Conservation (phyloP, 2,329 filamentous ascomycete species). For the Didymella arachidicola region DNA sequence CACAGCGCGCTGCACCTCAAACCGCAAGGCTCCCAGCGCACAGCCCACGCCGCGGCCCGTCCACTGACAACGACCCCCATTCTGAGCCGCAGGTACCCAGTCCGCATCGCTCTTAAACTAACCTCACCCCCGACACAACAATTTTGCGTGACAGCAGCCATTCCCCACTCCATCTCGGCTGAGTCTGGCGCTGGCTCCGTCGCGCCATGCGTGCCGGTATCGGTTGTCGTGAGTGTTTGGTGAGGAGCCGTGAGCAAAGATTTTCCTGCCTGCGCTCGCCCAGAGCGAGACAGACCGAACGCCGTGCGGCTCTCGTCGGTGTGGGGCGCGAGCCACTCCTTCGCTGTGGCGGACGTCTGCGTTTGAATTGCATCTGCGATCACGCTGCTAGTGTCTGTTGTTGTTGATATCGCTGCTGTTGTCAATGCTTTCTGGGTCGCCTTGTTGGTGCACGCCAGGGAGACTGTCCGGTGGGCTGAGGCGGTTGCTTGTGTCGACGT, state of each 20-base stretch:
- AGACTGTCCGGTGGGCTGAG: not conserved
- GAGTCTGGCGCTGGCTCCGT: slow-evolving; percentile 15
- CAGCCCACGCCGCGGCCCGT: slow-evolving; percentile 1
- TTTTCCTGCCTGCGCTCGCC: slow-evolving; percentile 6
- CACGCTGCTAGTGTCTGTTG: not conserved
- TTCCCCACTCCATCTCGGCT: slow-evolving; percentile 19
- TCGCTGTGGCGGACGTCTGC: slow-evolving; percentile 1
- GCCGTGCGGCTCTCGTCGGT: slow-evolving; percentile 18
- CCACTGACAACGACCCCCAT: not conserved
- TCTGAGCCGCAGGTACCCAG: slow-evolving; percentile 22
- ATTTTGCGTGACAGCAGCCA: slow-evolving; percentile 19
- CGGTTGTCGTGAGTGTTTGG: slow-evolving; percentile 8
- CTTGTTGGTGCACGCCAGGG: not conserved
- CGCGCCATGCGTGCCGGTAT: slow-evolving; percentile 16
- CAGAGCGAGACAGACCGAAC: slow-evolving; percentile 21
- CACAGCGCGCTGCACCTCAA: slow-evolving; percentile 12
- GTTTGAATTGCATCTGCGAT: not conserved
- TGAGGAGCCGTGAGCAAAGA: slow-evolving; percentile 3
- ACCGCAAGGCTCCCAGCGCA: slow-evolving; percentile 13
- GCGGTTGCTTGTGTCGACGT: not conserved
- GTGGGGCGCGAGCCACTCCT: slow-evolving; percentile 1
- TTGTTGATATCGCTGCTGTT: not conserved
- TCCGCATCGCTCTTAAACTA: slow-evolving; percentile 19
- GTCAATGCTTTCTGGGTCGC: not conserved
- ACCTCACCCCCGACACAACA: slow-evolving; percentile 13